Percentiles rank a stretch among this genome's conserved stretches.
Conservation (phyloP, 768 basidiomycete genomes). For the Phylloporus sp. region DNA sequence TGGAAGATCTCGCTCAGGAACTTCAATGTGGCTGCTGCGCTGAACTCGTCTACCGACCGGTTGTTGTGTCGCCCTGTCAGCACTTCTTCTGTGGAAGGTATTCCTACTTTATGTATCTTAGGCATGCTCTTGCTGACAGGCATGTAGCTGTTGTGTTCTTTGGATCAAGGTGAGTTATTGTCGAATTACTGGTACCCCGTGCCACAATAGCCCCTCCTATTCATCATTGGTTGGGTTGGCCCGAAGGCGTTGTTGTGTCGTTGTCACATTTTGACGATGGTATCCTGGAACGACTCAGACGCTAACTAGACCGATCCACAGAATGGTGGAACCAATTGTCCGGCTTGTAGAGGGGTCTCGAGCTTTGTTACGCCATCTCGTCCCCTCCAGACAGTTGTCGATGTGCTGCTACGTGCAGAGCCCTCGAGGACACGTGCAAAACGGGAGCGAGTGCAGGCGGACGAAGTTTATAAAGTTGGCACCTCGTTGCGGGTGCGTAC, state of each 20-base stretch:
- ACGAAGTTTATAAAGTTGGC: constrained; percentile 70
- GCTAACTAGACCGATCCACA: constrained; percentile 30
- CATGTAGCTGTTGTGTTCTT: constrained; percentile 65
- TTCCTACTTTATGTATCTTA: constrained; percentile 7
- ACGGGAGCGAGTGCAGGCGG: constrained; percentile 75
- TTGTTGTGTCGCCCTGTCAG: constrained; percentile 79
- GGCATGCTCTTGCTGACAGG: constrained; percentile 41
- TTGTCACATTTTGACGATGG: not conserved
- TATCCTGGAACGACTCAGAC: not conserved
- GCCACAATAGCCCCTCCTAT: constrained; percentile 1
- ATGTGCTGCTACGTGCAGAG: constrained; percentile 64
- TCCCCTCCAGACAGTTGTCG: constrained; percentile 66
- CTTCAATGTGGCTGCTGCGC: constrained; percentile 85
- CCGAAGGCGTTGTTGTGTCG: not conserved
- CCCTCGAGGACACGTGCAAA: constrained; percentile 66
- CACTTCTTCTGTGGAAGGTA: constrained; percentile 93
- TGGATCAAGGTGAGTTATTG: constrained; percentile 74
- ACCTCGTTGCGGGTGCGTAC: constrained; percentile 57
- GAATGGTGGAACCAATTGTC: constrained; percentile 86
- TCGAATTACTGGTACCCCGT: not conserved
- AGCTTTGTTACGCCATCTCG: constrained; percentile 70
- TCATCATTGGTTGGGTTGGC: not conserved
- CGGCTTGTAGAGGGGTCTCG: constrained; percentile 71
- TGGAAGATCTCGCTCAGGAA: constrained; percentile 66
- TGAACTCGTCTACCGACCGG: constrained; percentile 76